Evolutionary conservation across 2,329 filamentous ascomycete genomes (phyloP), one percentile per base, ranked within the genome.

Genomic region (Plectosphaerella plurivora): DNA sequence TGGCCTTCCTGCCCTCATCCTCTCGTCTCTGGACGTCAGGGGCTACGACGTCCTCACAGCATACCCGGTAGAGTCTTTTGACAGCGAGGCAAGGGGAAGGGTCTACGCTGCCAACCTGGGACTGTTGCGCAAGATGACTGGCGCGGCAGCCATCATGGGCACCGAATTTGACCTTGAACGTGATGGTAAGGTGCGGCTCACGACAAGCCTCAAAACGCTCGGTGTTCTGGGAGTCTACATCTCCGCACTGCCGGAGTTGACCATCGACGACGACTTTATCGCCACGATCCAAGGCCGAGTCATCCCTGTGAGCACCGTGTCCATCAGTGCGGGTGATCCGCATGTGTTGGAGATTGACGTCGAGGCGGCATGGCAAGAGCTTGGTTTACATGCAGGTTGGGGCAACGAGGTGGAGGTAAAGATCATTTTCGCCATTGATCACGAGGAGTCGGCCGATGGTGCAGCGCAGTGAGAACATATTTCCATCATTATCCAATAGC

Each of bases 91-190:
- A 2, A 63, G 63, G 45, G 63, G 73, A 37, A 57, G 65, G 18
- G 72, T 86, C 1, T 71, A 71, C 44, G 74, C 92, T 2, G 84
- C 89, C 1, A 84, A 87, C 16, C 68, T 97, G 1, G 93, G 93
- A 1, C 73, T 97, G 2, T 58, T 96, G 4, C 88, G 82, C 2
- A 96, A 97, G 68, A 96, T 97, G 89, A 91, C 91, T 0, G 93
- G 91, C 1, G 84, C 87, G 1, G 91, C 90, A 1, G 91, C 91
- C 0, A 78, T 96, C 8, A 73, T 87, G 1, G 77, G 75, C 37
- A 85, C 75, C n/a, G 76, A 80, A 25, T 78, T 86, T 45, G 78
- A 78, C 35, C 65, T 85, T 44, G 62, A 61, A 4, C 64, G 59
- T 8, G 86, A 82, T 52, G 83, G 84, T 0, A 73, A 83, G 15